phyloP scores from a whole-genome alignment of 2,329 filamentous ascomycete genomes.

The Venturiaceae sp. region DNA sequence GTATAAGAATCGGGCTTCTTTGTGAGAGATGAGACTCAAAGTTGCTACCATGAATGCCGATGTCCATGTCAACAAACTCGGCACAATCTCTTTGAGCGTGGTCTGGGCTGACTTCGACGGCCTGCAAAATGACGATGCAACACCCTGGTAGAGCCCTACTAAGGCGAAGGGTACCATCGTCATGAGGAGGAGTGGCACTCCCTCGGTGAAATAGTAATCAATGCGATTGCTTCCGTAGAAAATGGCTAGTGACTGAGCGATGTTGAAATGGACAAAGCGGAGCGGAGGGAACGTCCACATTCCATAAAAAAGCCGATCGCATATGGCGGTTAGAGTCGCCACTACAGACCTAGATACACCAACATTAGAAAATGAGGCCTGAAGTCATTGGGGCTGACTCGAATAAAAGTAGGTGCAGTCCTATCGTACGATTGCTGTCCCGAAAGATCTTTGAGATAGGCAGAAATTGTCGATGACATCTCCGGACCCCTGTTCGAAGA shows the following conservation, averaged over 20 bases:
- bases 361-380: neutral
- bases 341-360: constrained; percentile 38
- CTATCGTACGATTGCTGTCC: neutral
- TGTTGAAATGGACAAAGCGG: constrained; percentile 83
- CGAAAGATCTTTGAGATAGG: neutral
- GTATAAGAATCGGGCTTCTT: constrained; percentile 95
- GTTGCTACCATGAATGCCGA: constrained; percentile 50
- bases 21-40: constrained; percentile 79
- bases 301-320: constrained; percentile 73
- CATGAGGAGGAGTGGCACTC: constrained; percentile 76
- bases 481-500: neutral
- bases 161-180: constrained; percentile 71
- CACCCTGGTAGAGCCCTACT: constrained; percentile 47
- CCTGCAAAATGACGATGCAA: neutral
- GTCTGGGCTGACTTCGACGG: neutral
- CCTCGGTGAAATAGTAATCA: constrained; percentile 91
- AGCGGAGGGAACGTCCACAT: constrained; percentile 82
- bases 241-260: constrained; percentile 74
- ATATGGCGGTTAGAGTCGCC: constrained; percentile 52
- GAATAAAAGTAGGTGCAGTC: neutral
- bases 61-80: constrained; percentile 21
- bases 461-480: neutral
- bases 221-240: constrained; percentile 88
- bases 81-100: neutral
- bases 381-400: neutral